Percentiles rank a stretch among this genome's conserved stretches.
Conservation (phyloP, 345 rosid genomes). For the Odontarrhena argentea region DNA sequence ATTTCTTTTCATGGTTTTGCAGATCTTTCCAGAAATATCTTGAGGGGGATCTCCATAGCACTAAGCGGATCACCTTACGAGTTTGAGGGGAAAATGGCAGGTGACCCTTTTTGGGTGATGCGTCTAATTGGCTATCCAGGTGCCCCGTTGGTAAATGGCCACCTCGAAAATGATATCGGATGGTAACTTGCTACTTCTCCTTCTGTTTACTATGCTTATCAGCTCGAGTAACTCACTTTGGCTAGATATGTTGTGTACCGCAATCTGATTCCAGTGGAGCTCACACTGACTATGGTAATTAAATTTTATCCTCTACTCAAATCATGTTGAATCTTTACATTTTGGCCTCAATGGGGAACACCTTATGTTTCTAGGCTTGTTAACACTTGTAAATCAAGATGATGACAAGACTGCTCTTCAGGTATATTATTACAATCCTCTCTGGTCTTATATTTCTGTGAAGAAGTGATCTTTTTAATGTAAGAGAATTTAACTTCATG, state of each 20-base stretch:
- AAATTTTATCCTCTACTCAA: background rate
- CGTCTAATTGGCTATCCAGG: constrained; percentile 86
- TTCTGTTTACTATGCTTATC: constrained; percentile 5
- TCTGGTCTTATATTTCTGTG: background rate
- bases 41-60: constrained; percentile 77
- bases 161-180: constrained; percentile 63
- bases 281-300: constrained; percentile 84
- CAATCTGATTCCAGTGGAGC: constrained; percentile 59
- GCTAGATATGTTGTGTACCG: background rate
- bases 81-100: constrained; percentile 73
- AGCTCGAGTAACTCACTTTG: constrained; percentile 9
- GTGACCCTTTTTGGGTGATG: constrained; percentile 87
- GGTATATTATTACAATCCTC: constrained; percentile 39
- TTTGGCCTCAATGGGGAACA: constrained; percentile 10
- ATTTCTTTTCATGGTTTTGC: constrained; percentile 10
- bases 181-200: constrained; percentile 53
- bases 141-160: constrained; percentile 38
- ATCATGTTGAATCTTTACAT: background rate
- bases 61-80: constrained; percentile 65
- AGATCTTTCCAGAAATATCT: constrained; percentile 80
- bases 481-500: background rate
- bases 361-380: constrained; percentile 48
- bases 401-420: constrained; percentile 80
- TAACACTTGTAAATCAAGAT: constrained; percentile 87
- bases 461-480: background rate